Base-by-base conservation (phyloP, 2,329 filamentous ascomycete species). In the Cyanodermella asteris region DNA sequence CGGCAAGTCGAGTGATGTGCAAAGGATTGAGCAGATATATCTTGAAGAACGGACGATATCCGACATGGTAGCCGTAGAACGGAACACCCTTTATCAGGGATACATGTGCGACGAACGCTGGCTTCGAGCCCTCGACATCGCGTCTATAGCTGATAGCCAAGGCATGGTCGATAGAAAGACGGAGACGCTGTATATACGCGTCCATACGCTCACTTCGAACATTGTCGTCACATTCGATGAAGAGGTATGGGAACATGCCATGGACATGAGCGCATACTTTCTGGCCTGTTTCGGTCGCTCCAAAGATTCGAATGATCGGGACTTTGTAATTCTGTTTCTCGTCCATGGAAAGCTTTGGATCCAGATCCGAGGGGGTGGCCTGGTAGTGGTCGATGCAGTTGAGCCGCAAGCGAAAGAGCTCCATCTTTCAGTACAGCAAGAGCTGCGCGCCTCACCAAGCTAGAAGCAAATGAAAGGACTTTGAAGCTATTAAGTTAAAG, bases 371-470 rank as follows among this genome's bases (percentile, higher is more conserved):
- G 11, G 81, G 75, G 7, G 59, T 59, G 20, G 72, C 66, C 51
- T 91, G 81, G 47, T 94, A 97, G 47, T 87, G 72, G 50, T 97
- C 87, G 53, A 97, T 72, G 55, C 80, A 91, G 47, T 97, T 93
- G 43, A 97, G 58, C 39, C 82, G 75, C 44, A 97, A 70, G 38
- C 77, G 74, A 53, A 97, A 94, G 37, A 65, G 58, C 41, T 80
- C 72, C 72, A 70, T 70, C 12, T 12, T 13, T 12, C 12, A 24
- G 22, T 5, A 10, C 6, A 7, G 23, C 19, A 31, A 22, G 22
- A n/a, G 16, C 25, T 18, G 11, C 10, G 16, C 16, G 19, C 21
- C 21, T 18, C 13, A 6, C 16, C 26, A 12, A 31, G 23, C 23
- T 25, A 28, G 26, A 14, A 24, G 18, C 25, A 19, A 18, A 21